Conservation (phyloP, 768 basidiomycete genomes). For the Arthromyces matolae region DNA sequence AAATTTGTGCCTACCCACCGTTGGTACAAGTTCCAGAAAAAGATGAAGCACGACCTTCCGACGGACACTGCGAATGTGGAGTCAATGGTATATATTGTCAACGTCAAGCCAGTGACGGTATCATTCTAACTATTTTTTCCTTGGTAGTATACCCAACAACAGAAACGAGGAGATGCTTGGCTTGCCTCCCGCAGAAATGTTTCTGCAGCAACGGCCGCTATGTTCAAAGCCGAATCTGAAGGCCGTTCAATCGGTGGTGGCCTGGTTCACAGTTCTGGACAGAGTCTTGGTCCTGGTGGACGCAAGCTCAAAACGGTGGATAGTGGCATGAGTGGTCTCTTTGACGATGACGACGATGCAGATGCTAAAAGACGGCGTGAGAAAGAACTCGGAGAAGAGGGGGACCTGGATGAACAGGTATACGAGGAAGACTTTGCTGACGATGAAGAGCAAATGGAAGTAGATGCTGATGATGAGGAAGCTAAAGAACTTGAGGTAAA, state of each 20-base stretch:
- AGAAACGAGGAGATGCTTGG: slow-evolving; percentile 79
- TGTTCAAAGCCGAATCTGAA: slow-evolving; percentile 65
- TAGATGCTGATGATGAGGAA: slow-evolving; percentile 79
- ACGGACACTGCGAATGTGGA: slow-evolving; percentile 66
- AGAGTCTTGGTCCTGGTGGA: slow-evolving; percentile 69
- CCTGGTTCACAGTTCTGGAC: slow-evolving; percentile 45
- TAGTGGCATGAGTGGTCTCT: slow-evolving; percentile 55
- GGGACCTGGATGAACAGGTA: slow-evolving; percentile 77
- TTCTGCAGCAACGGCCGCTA: slow-evolving; percentile 60
- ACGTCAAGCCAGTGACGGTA: slow-evolving; percentile 15
- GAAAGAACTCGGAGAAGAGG: slow-evolving; percentile 68
- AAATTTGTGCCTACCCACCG: slow-evolving; percentile 84
- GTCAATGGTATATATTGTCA: slow-evolving; percentile 43
- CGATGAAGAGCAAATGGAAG: slow-evolving; percentile 76
- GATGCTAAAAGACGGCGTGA: slow-evolving; percentile 42
- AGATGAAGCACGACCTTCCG: slow-evolving; percentile 68
- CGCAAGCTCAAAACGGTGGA: slow-evolving; percentile 65
- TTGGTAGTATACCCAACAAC: slow-evolving; percentile 48
- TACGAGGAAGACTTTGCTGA: slow-evolving; percentile 86
- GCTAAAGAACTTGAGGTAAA: slow-evolving; percentile 77
- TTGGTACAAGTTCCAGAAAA: slow-evolving; percentile 93
- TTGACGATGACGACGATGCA: slow-evolving; percentile 67
- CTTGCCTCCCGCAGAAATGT: slow-evolving; percentile 55
- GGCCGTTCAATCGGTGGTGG: slow-evolving; percentile 38
- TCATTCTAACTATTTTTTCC: slow-evolving; percentile 13